Evolutionary conservation across 2,329 filamentous ascomycete genomes (phyloP), one percentile per base, ranked within the genome.

Genomic region (Stagonosporopsis rhizophila): DNA sequence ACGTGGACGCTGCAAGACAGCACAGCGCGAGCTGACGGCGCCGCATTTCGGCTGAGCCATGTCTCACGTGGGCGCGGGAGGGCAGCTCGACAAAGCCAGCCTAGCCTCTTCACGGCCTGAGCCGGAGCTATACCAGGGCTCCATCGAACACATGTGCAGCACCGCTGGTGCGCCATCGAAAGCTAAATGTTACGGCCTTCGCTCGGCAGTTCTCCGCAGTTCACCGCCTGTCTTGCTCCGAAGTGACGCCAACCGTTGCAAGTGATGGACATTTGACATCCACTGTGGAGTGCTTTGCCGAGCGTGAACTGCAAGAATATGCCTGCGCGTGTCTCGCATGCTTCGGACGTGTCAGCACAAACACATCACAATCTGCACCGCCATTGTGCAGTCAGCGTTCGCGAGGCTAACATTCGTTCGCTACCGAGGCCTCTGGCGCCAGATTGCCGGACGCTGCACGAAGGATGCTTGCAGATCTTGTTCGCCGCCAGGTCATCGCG

Each of bases 401-500:
- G 68, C 67, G 66, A 71, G 65, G 67, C 69, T 66, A 51, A 51
- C 47, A 41, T 46, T 59, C 56, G 53, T 69, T 70, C 67, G 70
- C 70, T 74, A 71, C 67, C 68, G 69, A 71, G 61, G 56, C 57
- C 60, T 62, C 62, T 69, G 70, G 69, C 69, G 67, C 69, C 64
- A 70, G 69, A 71, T 70, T 69, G 59, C 70, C 68, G 71, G 64
- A 67, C 62, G 68, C 68, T 67, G 47, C 41, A 47, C 47, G 66
- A 68, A 69, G 67, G 65, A 69, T 70, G 68, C 58, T 52, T 74
- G 74, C 70, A 74, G 73, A 76, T 75, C 74, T 75, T 73, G 68
- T 74, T 73, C 71, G 69, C 70, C 61, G 70, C 73, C 73, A 76
- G 64, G 70, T 76, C 72, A 74, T 74, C 69, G 66, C 69, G 70